Base-by-base conservation (phyloP, 495 filamentous ascomycete genomes). In the Pseudomonodictys pantanalensis region DNA sequence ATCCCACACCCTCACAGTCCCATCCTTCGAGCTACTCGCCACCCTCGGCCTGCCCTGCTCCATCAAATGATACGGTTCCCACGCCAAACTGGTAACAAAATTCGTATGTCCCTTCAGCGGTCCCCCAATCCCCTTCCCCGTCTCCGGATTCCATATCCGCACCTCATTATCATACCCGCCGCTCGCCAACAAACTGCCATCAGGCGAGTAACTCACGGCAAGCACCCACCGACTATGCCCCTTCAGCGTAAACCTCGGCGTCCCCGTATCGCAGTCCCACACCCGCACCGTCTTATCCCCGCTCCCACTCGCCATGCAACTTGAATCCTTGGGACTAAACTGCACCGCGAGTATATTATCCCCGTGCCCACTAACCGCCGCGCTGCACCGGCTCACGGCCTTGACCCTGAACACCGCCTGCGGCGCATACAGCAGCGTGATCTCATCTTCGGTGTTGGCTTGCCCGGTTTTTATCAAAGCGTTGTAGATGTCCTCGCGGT, bases 191-290 rank as follows among this genome's bases (percentile, higher is more conserved):
- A 85, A 81, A 11, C 79, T 78, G 15, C 86, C 89, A 68, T 95
- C 90, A 7, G 90, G 92, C 28, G 87, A 91, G 83, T 88, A 99
- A 56, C 79, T 82, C 12, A 95, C 87, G 1, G 84, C 88, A 62
- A 99, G 75, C 7, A 99, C 92, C 92, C 92, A 97, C 58, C 87
- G 87, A 12, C 88, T 89, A 71, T 97, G 95, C 11, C 93, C 93
- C 70, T 95, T 95, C 22, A 99, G 73, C 1, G 92, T 97, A 69
- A 88, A 81, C 52, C 90, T 75, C 0, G 95, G 91, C 0, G 92
- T 97, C 42, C 92, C 92, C 0, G 90, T 97, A 67, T 97, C 89
- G 51, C 90, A 95, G 65, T 99, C 93, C 88, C 90, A 97, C 75
- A 99, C 83, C 44, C 95, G 78, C 6, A 93, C 95, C 6, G 95